A percentile compares a stretch with the other conserved stretches of the same genome.
Evolutionary conservation across 805 yeast genomes (phyloP).

Genomic region (Zygosaccharomyces lentus): DNA sequence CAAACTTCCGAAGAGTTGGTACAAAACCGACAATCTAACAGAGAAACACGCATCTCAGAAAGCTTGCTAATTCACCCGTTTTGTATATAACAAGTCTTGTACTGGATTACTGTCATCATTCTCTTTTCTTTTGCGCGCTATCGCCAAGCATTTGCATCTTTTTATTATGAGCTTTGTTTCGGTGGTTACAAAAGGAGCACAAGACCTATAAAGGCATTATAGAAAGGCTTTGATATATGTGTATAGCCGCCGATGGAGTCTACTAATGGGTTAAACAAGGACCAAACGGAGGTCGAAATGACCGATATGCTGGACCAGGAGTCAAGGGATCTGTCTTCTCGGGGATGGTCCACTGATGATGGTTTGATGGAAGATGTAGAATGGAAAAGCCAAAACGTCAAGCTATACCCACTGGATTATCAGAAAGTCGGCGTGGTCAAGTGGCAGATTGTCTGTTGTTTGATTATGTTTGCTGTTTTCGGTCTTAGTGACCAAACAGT

Average conservation of each 20-base stretch:
- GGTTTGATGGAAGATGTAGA: slow-evolving; percentile 15
- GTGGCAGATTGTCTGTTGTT: slow-evolving; percentile 29
- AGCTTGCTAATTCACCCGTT: too few relatives aligned
- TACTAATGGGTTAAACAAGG: slow-evolving; percentile 5
- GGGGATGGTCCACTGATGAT: not conserved
- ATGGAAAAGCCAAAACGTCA: slow-evolving; percentile 28
- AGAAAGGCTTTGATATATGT: not conserved
- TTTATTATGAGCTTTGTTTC: too few relatives aligned
- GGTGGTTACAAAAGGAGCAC: not conserved
- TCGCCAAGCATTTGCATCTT: not conserved
- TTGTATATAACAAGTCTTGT: too few relatives aligned
- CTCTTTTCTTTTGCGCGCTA: slow-evolving; percentile 1
- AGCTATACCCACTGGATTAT: slow-evolving; percentile 29
- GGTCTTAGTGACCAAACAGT: slow-evolving; percentile 35
- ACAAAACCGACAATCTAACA: not conserved
- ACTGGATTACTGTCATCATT: not conserved
- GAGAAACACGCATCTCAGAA: not conserved
- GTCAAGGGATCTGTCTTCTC: slow-evolving; percentile 1
- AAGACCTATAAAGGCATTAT: not conserved
- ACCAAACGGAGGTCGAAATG: slow-evolving; percentile 11
- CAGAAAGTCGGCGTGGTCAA: slow-evolving; percentile 25
- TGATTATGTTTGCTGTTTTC: slow-evolving; percentile 29
- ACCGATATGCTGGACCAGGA: slow-evolving; percentile 11
- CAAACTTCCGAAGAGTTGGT: not conserved
- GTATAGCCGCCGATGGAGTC: slow-evolving; percentile 6